A percentile compares a stretch with the other conserved stretches of the same genome.
Evolutionary conservation across 257 asterid genomes (phyloP).

Genomic region (Misopates orontium): DNA sequence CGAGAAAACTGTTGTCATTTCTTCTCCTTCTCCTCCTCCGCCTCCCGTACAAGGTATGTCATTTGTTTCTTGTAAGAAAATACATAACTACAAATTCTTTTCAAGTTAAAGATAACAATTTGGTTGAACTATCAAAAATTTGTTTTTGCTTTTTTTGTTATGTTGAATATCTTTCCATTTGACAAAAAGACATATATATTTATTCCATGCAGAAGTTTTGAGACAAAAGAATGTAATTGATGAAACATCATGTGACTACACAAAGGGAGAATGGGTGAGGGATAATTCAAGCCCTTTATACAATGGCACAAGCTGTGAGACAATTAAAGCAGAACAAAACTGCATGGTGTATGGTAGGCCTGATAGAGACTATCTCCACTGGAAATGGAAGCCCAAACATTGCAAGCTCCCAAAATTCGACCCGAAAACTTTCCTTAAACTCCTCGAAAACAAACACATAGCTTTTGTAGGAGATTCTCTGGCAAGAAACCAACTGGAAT

Average conservation of each 20-base stretch:
- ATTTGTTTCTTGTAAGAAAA: not conserved
- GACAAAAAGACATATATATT: too few species aligned
- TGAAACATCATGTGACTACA: constrained; percentile 52
- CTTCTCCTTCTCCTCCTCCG: constrained; percentile 15
- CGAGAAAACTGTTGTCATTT: constrained; percentile 4
- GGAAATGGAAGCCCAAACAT: constrained; percentile 68
- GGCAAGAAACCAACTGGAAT: constrained; percentile 82
- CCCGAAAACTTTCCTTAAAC: constrained; percentile 54
- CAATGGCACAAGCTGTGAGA: constrained; percentile 64
- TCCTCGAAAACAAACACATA: constrained; percentile 51
- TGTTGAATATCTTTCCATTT: not conserved
- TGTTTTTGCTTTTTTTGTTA: not conserved
- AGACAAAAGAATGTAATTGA: not conserved
- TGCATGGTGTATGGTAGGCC: constrained; percentile 71
- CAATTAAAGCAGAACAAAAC: constrained; percentile 67
- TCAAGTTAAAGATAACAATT: too few species aligned
- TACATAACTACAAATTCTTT: too few species aligned
- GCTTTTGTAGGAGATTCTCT: constrained; percentile 90
- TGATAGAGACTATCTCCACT: constrained; percentile 57
- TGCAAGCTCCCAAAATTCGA: constrained; percentile 69
- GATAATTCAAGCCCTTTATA: constrained; percentile 48
- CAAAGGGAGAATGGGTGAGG: constrained; percentile 62
- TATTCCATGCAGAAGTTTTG: constrained; percentile 29
- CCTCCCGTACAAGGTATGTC: constrained; percentile 41
- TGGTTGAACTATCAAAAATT: not conserved